These are phyloP conservation scores for Millerozyma acaciae DNA, from an alignment of 805 yeast genomes.

Conservation along the genomic window DNA sequence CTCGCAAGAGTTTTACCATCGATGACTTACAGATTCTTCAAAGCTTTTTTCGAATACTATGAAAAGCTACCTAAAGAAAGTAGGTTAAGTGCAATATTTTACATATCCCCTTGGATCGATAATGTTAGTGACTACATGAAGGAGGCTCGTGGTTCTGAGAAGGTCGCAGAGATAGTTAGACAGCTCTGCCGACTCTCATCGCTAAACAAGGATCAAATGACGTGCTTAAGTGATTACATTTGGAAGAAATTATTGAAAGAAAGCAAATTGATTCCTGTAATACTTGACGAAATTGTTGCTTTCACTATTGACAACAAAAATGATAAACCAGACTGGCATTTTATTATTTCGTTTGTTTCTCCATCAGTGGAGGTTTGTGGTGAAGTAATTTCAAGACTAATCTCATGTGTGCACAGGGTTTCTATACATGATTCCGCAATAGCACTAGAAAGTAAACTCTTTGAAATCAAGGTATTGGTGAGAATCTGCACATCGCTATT, in stretches of 20 bases:
- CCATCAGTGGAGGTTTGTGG: conserved; percentile 77
- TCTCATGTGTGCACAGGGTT: conserved; percentile 50
- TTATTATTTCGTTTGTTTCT: conserved; percentile 57
- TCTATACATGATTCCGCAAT: conserved; percentile 39
- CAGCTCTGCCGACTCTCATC: conserved; percentile 59
- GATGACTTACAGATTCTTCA: conserved; percentile 58
- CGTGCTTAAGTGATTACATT: conserved; percentile 53
- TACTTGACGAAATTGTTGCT: conserved; percentile 71
- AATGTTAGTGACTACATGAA: conserved; percentile 60
- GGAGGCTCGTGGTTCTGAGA: conserved; percentile 56
- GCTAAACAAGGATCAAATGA: conserved; percentile 42
- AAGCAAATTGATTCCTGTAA: conserved; percentile 49
- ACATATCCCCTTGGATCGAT: conserved; percentile 70
- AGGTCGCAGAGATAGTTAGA: conserved; percentile 57
- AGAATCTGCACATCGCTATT: conserved; percentile 61
- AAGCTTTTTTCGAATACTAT: conserved; percentile 43
- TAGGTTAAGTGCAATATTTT: conserved; percentile 42
- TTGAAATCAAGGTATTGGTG: conserved; percentile 67
- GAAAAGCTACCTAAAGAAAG: conserved; percentile 34
- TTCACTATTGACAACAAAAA: conserved; percentile 74
- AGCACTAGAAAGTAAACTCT: conserved; percentile 49
- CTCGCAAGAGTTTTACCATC: conserved; percentile 56
- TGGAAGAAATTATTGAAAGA: conserved; percentile 69
- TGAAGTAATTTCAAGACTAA: conserved; percentile 53
- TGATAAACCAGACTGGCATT: conserved; percentile 68